Percentiles rank a stretch among this genome's conserved stretches.
These are phyloP conservation scores for Coriolopsis trogii DNA, from an alignment of 1,284 basidiomycete species.

Conservation along the genomic window DNA sequence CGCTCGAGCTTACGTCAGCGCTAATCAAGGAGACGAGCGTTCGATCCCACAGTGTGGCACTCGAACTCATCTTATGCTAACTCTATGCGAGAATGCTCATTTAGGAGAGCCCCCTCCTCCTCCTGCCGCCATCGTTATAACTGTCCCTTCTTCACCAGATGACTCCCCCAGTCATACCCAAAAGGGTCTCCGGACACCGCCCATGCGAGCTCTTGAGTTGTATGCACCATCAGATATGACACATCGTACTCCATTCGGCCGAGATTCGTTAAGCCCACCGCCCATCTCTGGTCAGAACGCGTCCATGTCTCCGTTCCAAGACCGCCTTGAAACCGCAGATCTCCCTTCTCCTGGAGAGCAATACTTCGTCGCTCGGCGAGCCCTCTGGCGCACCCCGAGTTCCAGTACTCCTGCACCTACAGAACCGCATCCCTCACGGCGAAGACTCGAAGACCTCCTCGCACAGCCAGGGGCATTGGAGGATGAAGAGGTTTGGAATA, in stretches of 20 bases:
- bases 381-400: constrained; percentile 53
- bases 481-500: constrained; percentile 57
- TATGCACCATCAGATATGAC: constrained; percentile 18
- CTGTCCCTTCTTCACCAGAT: constrained; percentile 32
- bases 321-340: constrained; percentile 36
- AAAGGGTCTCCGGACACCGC: constrained; percentile 4
- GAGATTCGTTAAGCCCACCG: constrained; percentile 2
- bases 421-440: constrained; percentile 41
- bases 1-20: constrained; percentile 25
- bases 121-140: constrained; percentile 26
- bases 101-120: constrained; percentile 1
- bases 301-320: constrained; percentile 39
- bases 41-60: too few relatives aligned
- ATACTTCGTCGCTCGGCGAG: constrained; percentile 61
- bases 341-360: constrained; percentile 66
- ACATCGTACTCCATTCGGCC: constrained; percentile 4
- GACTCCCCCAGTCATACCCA: constrained; percentile 8
- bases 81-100: constrained; percentile 7
- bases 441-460: constrained; percentile 59
- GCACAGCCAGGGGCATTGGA: constrained; percentile 48
- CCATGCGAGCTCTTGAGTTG: constrained; percentile 1
- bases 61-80: constrained; percentile 6
- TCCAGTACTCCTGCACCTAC: constrained; percentile 24
- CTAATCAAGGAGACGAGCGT: too few relatives aligned
- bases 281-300: constrained; percentile 1